Evolutionary conservation across 1,284 basidiomycete species (phyloP).

Genomic region (Pascua sp.): DNA sequence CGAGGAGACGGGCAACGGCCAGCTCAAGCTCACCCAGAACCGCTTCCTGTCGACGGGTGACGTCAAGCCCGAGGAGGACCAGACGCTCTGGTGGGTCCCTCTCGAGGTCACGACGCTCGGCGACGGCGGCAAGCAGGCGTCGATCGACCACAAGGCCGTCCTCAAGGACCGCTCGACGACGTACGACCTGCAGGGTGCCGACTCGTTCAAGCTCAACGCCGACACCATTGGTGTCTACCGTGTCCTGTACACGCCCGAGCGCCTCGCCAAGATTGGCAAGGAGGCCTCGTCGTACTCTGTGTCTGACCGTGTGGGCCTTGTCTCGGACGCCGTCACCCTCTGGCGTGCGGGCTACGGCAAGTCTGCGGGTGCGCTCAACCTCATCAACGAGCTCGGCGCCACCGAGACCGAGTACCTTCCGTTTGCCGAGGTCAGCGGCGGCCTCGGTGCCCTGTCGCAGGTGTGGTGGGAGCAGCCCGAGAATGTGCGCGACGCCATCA

Average conservation of each 20-base stretch:
- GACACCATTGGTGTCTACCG: conserved; percentile 85
- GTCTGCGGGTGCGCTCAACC: conserved; percentile 69
- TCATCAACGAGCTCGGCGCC: conserved; percentile 64
- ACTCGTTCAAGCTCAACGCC: conserved; percentile 81
- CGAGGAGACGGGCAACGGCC: conserved; percentile 65
- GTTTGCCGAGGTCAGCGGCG: conserved; percentile 42
- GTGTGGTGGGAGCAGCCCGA: conserved; percentile 83
- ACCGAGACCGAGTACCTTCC: conserved; percentile 63
- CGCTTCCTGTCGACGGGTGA: conserved; percentile 86
- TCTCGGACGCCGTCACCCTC: conserved; percentile 75
- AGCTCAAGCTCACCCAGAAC: conserved; percentile 76
- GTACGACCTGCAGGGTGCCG: conserved; percentile 63
- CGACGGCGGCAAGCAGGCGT: conserved; percentile 41
- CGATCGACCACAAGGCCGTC: conserved; percentile 63
- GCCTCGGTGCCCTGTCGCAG: conserved; percentile 59
- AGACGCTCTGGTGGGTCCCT: conserved; percentile 84
- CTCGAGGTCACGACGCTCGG: conserved; percentile 67
- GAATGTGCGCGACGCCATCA: conserved; percentile 59
- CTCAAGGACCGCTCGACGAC: conserved; percentile 67
- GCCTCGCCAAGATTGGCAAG: conserved; percentile 71
- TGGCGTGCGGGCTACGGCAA: conserved; percentile 74
- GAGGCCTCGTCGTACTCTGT: conserved; percentile 77
- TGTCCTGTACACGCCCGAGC: conserved; percentile 79
- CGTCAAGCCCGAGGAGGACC: conserved; percentile 74
- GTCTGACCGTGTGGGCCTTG: conserved; percentile 81